These are phyloP conservation scores for Carnegiea gigantea DNA, from an alignment of 179 eudicot species.

Conservation along the genomic window DNA sequence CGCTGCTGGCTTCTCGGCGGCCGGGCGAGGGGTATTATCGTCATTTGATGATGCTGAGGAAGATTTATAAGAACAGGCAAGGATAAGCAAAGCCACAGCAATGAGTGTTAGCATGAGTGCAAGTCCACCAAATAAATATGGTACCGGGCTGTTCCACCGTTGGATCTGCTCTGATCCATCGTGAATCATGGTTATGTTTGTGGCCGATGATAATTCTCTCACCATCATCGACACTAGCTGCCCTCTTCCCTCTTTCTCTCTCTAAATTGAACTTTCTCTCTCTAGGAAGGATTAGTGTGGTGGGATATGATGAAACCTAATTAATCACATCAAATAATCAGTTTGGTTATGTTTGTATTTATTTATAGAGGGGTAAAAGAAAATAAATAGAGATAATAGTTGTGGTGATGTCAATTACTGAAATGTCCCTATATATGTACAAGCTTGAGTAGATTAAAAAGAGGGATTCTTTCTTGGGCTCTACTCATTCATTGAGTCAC, in stretches of 20 bases:
- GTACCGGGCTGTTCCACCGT: background rate
- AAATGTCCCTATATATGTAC: background rate
- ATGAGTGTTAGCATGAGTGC: slow-evolving; percentile 7
- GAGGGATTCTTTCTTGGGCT: slow-evolving; percentile 14
- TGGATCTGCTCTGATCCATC: slow-evolving; percentile 7
- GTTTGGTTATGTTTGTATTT: background rate
- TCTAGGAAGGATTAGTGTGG: background rate
- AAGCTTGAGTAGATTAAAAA: background rate
- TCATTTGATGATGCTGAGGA: background rate
- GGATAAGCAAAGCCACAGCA: background rate
- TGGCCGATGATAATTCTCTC: background rate
- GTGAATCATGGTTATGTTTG: background rate
- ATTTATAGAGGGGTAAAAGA: slow-evolving; percentile 7
- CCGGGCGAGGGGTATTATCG: background rate
- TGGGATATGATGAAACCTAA: background rate
- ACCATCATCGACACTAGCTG: background rate
- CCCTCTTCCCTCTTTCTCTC: background rate
- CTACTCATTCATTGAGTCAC: slow-evolving; percentile 4
- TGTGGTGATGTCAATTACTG: background rate
- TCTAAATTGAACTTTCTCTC: background rate
- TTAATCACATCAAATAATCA: background rate
- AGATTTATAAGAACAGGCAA: background rate
- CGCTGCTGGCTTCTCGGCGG: too few species aligned
- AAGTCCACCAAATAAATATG: slow-evolving; percentile 2
- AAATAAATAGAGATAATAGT: background rate